Evolutionary conservation across 441 rosid species (phyloP).

Genomic region (Populus hybrid): DNA sequence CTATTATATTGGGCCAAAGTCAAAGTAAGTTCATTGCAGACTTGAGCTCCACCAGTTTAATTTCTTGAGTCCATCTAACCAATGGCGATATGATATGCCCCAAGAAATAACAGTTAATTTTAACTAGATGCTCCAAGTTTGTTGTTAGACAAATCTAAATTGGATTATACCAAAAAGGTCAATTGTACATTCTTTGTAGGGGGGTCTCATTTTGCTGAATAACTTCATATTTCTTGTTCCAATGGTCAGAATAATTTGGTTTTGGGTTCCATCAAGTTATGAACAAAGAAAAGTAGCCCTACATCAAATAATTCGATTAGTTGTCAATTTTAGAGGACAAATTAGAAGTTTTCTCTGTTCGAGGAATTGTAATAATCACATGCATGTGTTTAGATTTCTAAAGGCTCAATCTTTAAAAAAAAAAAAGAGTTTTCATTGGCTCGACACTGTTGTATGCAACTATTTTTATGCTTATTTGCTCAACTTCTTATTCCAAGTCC

Average conservation of each 20-base stretch:
- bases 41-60: not conserved
- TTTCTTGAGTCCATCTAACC: not conserved
- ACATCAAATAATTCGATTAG: not conserved
- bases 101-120: not conserved
- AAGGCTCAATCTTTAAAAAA: not conserved
- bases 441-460: not conserved
- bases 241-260: not conserved
- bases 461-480: not conserved
- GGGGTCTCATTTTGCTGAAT: not conserved
- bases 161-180: not conserved
- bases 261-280: not conserved
- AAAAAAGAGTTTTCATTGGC: not conserved
- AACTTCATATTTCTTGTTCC: not conserved
- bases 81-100: not conserved
- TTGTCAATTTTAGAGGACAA: not conserved
- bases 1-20: not conserved
- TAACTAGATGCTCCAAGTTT: slow-evolving; percentile 5
- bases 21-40: not conserved
- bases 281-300: not conserved
- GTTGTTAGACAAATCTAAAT: not conserved
- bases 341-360: not conserved
- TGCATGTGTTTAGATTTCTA: not conserved
- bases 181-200: not conserved
- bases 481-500: not conserved
- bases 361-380: not conserved